Percentiles rank a stretch among this genome's conserved stretches.
phyloP scores from a whole-genome alignment of 2,329 filamentous ascomycete species.

The Fusarium piperis region DNA sequence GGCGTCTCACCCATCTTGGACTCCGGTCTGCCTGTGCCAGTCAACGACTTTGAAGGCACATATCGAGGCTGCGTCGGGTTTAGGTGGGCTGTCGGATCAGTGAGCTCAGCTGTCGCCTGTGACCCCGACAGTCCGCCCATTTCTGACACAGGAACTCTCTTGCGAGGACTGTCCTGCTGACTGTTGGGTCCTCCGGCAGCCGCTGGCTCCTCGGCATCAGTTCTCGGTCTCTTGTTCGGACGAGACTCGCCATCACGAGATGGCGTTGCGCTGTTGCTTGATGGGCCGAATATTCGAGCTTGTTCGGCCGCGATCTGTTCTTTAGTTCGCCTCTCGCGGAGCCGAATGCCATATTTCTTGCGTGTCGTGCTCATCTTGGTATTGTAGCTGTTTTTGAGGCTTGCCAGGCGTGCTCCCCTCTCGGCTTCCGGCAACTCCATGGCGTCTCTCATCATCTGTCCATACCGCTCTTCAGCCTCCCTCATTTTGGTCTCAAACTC shows the following conservation, averaged over 20 bases:
- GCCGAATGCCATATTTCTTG: conserved; percentile 66
- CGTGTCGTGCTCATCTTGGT: conserved; percentile 67
- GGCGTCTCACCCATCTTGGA: neutral
- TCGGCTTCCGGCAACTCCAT: conserved; percentile 49
- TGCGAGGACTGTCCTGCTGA: conserved; percentile 32
- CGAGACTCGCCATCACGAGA: conserved; percentile 10
- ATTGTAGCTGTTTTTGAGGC: conserved; percentile 62
- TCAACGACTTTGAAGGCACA: conserved; percentile 3
- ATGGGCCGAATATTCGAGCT: conserved; percentile 46
- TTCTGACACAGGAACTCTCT: conserved; percentile 44
- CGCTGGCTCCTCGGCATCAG: conserved; percentile 10
- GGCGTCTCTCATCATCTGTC: conserved; percentile 54
- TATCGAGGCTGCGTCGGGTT: conserved; percentile 36
- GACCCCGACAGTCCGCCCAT: conserved; percentile 50
- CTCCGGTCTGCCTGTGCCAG: neutral
- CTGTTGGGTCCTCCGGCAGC: neutral
- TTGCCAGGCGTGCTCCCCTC: conserved; percentile 49
- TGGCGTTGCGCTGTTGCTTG: conserved; percentile 18
- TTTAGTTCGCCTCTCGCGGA: conserved; percentile 59
- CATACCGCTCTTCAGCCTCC: conserved; percentile 49
- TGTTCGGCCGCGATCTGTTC: conserved; percentile 58
- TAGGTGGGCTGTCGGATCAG: conserved; percentile 48
- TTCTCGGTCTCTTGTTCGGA: conserved; percentile 40
- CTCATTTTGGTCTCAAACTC: conserved; percentile 45
- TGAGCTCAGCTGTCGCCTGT: conserved; percentile 48